Base-by-base conservation (phyloP, 2,329 filamentous ascomycete species). In the Ambrosiella xylebori region DNA sequence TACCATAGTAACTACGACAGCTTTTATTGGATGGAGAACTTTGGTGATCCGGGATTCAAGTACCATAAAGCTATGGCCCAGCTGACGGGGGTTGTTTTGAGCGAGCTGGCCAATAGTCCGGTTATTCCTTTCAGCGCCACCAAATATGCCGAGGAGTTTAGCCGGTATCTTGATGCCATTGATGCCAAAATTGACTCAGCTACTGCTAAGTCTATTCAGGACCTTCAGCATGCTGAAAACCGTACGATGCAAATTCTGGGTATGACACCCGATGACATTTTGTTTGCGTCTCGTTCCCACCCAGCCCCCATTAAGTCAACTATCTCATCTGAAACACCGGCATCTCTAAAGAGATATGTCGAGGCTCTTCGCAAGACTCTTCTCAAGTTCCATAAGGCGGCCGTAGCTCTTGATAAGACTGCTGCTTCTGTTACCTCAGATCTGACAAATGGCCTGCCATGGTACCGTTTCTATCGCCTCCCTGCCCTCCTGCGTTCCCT, bases 1-100 rank as follows among this genome's bases (percentile, higher is more conserved):
- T 95, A 95, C 69, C 89, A 95, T 71, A 84, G 83, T 68, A 95
- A 95, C 73, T 95, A 94, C 69, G 89, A 95, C 68, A 88, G 82
- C 65, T 93, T 89, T 68, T 75, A 85, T 69, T 95, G 90, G 89
- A 94, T 95, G 87, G 77, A 82, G 57, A 79, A 77, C 27, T 93
- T 80, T 62, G 88, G 87, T 47, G 90, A 95, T 65, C 75, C 75
- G 1, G 78, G 74, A 19, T 83, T 81, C 59, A 71, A 76, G 51
- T 86, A 88, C 65, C 85, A 88, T 68, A 68, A 74, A 61, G 74
- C 83, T 53, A 79, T 82, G 72, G 76, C 84, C 1, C 83, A 85
- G 66, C 67, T 90, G 11, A 74, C 84, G 50, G 79, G 77, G 15
- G 66, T 87, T 47, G 71, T 82, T 19, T 73, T 81, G 0, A 80